Percentiles rank a stretch among this genome's conserved stretches.
phyloP scores from a whole-genome alignment of 1,284 basidiomycete genomes.

The Boletellus dicymbophilus region DNA sequence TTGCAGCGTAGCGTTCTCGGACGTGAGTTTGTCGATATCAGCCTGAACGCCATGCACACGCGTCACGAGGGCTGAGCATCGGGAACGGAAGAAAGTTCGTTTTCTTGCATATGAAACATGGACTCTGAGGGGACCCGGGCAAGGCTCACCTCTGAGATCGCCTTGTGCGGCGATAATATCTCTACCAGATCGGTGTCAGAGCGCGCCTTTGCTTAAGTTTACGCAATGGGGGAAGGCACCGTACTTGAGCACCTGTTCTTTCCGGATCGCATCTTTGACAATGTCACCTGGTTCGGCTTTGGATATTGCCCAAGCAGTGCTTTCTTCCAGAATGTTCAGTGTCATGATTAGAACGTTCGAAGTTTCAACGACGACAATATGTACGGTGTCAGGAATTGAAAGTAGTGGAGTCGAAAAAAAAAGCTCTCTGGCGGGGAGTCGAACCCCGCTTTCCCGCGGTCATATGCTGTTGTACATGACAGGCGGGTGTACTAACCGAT shows the following conservation, averaged over 20 bases:
- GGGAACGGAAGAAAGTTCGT: conserved; percentile 3
- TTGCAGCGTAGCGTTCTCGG: conserved; percentile 80
- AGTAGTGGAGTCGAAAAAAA: too few relatives aligned
- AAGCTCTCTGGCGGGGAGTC: conserved; percentile 42
- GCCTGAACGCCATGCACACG: conserved; percentile 69
- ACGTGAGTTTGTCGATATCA: conserved; percentile 75
- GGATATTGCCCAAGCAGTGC: conserved; percentile 59
- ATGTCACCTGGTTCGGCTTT: conserved; percentile 55
- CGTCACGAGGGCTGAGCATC: conserved; percentile 64
- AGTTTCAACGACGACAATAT: too few relatives aligned
- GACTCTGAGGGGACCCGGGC: not conserved
- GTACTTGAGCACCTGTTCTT: conserved; percentile 65
- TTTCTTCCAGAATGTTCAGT: conserved; percentile 56
- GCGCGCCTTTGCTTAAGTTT: too few relatives aligned
- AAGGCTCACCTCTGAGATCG: conserved; percentile 62
- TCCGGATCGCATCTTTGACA: conserved; percentile 71
- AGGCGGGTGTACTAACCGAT: conserved; percentile 48
- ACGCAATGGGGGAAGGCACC: conserved; percentile 4
- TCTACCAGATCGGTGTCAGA: conserved; percentile 37
- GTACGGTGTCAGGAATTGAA: too few relatives aligned
- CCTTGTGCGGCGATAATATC: conserved; percentile 74
- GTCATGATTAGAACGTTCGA: conserved; percentile 36
- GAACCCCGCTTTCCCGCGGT: conserved; percentile 44
- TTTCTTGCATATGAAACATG: not conserved
- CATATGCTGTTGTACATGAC: conserved; percentile 25